Evolutionary conservation across 2,329 filamentous ascomycete genomes (phyloP).

Genomic region (Cladobotryum mycophilum): DNA sequence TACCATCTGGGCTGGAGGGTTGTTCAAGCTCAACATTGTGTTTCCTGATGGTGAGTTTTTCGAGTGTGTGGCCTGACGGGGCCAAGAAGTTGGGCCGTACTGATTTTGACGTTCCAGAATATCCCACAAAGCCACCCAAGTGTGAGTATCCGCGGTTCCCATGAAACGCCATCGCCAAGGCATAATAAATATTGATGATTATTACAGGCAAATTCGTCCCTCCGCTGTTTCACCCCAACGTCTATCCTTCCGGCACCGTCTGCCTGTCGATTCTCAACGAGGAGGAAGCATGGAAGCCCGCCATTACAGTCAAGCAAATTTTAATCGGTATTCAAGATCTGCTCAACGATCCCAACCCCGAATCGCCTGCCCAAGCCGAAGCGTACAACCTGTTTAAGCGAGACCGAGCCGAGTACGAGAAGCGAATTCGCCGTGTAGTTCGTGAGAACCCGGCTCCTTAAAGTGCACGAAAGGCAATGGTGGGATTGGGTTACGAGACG

Average conservation of each 20-base stretch:
- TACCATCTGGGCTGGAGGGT: slow-evolving; percentile 95
- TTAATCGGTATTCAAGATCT: slow-evolving; percentile 92
- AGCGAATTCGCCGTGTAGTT: slow-evolving; percentile 78
- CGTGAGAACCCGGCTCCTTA: slow-evolving; percentile 78
- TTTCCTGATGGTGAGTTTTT: slow-evolving; percentile 78
- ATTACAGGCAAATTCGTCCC: slow-evolving; percentile 84
- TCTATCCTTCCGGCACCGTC: slow-evolving; percentile 96
- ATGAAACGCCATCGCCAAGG: neutral
- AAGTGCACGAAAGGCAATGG: slow-evolving; percentile 9
- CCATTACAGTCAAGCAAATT: slow-evolving; percentile 98
- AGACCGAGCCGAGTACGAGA: slow-evolving; percentile 80
- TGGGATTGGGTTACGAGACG: neutral
- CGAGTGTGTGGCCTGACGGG: neutral
- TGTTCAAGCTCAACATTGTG: slow-evolving; percentile 88
- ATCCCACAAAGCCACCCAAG: slow-evolving; percentile 97
- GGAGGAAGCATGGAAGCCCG: slow-evolving; percentile 97
- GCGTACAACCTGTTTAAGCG: slow-evolving; percentile 97
- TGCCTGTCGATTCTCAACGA: slow-evolving; percentile 97
- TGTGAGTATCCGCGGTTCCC: slow-evolving; percentile 56
- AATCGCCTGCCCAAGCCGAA: slow-evolving; percentile 93
- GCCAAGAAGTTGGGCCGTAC: slow-evolving; percentile 6
- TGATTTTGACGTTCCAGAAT: slow-evolving; percentile 54
- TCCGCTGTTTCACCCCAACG: slow-evolving; percentile 95
- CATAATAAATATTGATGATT: slow-evolving; percentile 11
- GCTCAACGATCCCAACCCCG: slow-evolving; percentile 92